These are phyloP conservation scores for Russula brevipes DNA, from an alignment of 768 basidiomycete genomes.

Conservation along the genomic window DNA sequence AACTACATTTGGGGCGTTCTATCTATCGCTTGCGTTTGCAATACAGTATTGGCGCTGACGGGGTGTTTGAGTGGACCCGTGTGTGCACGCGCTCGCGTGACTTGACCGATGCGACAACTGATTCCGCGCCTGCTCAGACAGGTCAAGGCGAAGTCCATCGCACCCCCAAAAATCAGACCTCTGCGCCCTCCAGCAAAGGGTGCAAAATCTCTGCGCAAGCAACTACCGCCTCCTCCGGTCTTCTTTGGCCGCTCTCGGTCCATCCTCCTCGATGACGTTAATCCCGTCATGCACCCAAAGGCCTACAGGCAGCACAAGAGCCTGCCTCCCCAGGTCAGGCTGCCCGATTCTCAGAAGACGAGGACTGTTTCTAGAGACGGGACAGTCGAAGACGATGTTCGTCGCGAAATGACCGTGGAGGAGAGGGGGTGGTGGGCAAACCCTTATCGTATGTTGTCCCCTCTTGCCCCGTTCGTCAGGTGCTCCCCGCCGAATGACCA, in stretches of 20 bases:
- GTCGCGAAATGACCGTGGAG: slow-evolving; percentile 54
- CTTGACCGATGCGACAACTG: slow-evolving; percentile 57
- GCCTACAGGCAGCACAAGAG: slow-evolving; percentile 53
- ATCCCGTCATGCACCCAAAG: slow-evolving; percentile 49
- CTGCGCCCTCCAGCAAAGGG: slow-evolving; percentile 13
- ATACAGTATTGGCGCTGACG: no score
- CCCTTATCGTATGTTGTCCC: slow-evolving; percentile 57
- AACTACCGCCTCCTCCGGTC: slow-evolving; percentile 28
- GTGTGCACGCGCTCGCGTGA: neutral
- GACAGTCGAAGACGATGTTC: slow-evolving; percentile 24
- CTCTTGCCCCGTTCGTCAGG: neutral
- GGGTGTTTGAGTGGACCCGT: no score
- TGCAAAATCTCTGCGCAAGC: slow-evolving; percentile 11
- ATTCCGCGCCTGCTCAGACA: slow-evolving; percentile 55
- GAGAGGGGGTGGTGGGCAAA: slow-evolving; percentile 68
- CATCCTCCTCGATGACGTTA: slow-evolving; percentile 52
- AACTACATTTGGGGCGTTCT: no score
- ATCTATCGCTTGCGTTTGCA: no score
- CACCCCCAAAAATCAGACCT: slow-evolving; percentile 11
- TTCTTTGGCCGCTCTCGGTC: slow-evolving; percentile 49
- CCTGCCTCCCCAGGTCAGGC: slow-evolving; percentile 44
- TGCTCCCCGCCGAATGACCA: neutral
- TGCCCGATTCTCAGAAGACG: slow-evolving; percentile 30
- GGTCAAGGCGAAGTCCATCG: slow-evolving; percentile 33
- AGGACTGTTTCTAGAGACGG: slow-evolving; percentile 19